These are phyloP conservation scores for Candolleomyces efflorescens DNA, from an alignment of 768 basidiomycete species.

Conservation along the genomic window DNA sequence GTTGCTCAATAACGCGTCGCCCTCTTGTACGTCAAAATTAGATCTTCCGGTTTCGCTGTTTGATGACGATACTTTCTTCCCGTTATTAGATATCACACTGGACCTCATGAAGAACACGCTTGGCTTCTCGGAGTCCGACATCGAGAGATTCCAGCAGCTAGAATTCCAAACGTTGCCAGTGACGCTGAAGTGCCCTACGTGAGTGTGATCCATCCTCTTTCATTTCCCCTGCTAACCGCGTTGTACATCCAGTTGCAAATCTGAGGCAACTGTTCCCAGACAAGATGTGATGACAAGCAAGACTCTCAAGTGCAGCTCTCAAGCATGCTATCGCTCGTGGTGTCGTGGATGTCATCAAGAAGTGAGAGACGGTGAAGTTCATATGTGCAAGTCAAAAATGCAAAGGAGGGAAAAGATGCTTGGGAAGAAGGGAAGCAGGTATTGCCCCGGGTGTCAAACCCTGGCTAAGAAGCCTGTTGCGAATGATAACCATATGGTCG, in stretches of 20 bases:
- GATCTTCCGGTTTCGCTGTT: neutral
- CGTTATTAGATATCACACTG: neutral
- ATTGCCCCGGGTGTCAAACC: constrained; percentile 2
- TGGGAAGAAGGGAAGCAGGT: neutral
- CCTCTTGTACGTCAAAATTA: neutral
- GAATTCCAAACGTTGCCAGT: constrained; percentile 2
- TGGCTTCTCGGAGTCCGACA: neutral
- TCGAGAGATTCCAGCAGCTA: neutral
- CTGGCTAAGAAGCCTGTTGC: neutral
- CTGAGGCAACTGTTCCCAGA: neutral
- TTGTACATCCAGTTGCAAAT: neutral
- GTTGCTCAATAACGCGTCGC: neutral
- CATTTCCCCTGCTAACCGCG: neutral
- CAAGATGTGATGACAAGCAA: neutral
- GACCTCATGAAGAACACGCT: neutral
- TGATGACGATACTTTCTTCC: neutral
- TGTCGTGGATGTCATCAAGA: constrained; percentile 4
- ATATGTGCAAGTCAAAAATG: neutral
- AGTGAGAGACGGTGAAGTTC: neutral
- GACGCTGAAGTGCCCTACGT: neutral
- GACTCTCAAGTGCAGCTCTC: neutral
- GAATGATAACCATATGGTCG: neutral
- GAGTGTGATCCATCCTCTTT: neutral
- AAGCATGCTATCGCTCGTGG: neutral
- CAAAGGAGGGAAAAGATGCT: neutral